These are phyloP conservation scores for Ceratobasidium sp. DNA, from an alignment of 1,284 basidiomycete species.

Conservation along the genomic window DNA sequence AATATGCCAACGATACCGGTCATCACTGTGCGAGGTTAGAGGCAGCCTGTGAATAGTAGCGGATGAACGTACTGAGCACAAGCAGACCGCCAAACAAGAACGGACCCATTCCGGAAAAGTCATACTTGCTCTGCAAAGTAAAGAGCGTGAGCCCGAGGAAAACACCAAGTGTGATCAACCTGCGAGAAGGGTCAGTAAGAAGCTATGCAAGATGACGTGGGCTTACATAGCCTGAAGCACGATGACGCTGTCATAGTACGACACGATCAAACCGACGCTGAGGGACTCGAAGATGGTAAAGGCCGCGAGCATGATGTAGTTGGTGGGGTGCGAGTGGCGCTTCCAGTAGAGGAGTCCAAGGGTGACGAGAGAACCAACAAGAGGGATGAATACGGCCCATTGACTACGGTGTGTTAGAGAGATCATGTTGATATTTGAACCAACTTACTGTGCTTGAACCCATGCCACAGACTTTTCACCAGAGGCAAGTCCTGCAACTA, in stretches of 20 bases:
- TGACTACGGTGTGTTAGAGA: conserved; percentile 56
- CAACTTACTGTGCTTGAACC: conserved; percentile 73
- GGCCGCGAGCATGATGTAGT: conserved; percentile 77
- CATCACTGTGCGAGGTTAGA: conserved; percentile 62
- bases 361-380: conserved; percentile 78
- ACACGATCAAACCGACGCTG: conserved; percentile 79
- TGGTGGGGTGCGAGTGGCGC: conserved; percentile 84
- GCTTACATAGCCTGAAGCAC: conserved; percentile 86
- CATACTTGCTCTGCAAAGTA: conserved; percentile 88
- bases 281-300: conserved; percentile 86
- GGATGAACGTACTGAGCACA: conserved; percentile 66
- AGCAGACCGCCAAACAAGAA: conserved; percentile 83
- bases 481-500: conserved; percentile 75
- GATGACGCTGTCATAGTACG: conserved; percentile 78
- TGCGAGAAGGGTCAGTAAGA: conserved; percentile 51
- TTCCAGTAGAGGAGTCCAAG: conserved; percentile 87
- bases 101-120: conserved; percentile 85
- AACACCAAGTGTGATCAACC: conserved; percentile 84
- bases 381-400: conserved; percentile 79
- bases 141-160: conserved; percentile 89
- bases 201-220: conserved; percentile 13
- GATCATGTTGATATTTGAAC: conserved; percentile 2
- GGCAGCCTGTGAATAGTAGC: background rate
- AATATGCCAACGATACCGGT: conserved; percentile 81
- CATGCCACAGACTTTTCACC: conserved; percentile 67